Evolutionary conservation across 306 rosid species (phyloP).

Genomic region (Alnus rubra): DNA sequence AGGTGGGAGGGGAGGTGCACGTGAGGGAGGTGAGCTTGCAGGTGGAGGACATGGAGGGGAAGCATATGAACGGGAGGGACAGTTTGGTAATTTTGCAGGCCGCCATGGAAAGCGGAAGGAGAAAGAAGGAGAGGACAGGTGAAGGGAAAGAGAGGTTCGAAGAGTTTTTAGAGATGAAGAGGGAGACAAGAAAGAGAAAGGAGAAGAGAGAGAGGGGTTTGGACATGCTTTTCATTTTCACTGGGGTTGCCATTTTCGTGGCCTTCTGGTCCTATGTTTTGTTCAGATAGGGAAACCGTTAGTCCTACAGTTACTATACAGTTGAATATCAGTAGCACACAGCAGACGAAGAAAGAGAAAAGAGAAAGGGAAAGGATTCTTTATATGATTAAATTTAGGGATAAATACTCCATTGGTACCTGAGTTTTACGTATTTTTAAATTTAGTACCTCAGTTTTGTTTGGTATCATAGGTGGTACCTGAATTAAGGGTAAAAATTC

Average conservation of each 20-base stretch:
- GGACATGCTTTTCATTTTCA: conserved; percentile 47
- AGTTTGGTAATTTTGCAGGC: conserved; percentile 52
- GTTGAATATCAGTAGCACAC: neutral
- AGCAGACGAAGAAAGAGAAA: too few species aligned
- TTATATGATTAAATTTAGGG: neutral
- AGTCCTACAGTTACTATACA: neutral
- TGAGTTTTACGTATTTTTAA: too few species aligned
- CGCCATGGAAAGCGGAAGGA: conserved; percentile 54
- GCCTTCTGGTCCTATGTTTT: conserved; percentile 29
- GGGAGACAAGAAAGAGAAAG: conserved; percentile 38
- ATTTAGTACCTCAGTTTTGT: too few species aligned
- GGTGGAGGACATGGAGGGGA: conserved; percentile 73
- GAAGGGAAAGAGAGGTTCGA: conserved; percentile 44
- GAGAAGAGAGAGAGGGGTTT: conserved; percentile 46
- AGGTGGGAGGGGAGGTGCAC: conserved; percentile 51
- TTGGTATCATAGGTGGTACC: too few species aligned
- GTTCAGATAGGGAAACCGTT: conserved; percentile 13
- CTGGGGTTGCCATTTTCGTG: conserved; percentile 40
- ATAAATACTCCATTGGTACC: too few species aligned
- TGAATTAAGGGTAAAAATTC: too few species aligned
- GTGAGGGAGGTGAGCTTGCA: conserved; percentile 68
- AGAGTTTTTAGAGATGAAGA: conserved; percentile 41
- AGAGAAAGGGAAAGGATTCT: neutral
- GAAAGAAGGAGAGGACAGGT: conserved; percentile 29
- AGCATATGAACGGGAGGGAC: conserved; percentile 60